Conservation (phyloP, 345 rosid genomes). For the Boechera divaricarpa region DNA sequence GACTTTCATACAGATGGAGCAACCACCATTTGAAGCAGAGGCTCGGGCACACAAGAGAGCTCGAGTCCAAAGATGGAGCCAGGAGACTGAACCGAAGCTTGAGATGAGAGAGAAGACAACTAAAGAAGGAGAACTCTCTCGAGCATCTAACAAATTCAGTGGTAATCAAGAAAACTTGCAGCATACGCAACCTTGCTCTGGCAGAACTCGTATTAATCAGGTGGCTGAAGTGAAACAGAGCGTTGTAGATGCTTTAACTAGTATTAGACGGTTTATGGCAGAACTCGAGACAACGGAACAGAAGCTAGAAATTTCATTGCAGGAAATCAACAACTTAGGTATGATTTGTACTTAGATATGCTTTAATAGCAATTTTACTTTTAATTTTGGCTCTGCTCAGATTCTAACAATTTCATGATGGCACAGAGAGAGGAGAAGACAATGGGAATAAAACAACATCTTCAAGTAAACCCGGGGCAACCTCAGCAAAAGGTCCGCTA, state of each 20-base stretch:
- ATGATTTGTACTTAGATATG: background rate
- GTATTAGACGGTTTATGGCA: background rate
- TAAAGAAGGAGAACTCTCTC: slow-evolving; percentile 21
- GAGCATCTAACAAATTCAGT: background rate
- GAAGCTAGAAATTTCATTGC: slow-evolving; percentile 17
- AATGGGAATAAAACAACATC: slow-evolving; percentile 1
- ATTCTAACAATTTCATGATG: background rate
- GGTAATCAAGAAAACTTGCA: slow-evolving; percentile 9
- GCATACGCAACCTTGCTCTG: background rate
- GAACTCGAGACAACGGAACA: slow-evolving; percentile 15
- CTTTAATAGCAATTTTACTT: background rate
- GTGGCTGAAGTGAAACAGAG: slow-evolving; percentile 11
- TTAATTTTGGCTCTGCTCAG: background rate
- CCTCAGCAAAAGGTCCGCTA: slow-evolving; percentile 72
- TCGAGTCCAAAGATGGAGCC: background rate
- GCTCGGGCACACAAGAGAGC: slow-evolving; percentile 3
- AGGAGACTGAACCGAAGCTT: slow-evolving; percentile 1
- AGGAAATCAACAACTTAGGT: slow-evolving; percentile 12
- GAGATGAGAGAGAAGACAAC: background rate
- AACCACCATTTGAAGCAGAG: slow-evolving; percentile 1
- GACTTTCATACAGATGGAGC: slow-evolving; percentile 11
- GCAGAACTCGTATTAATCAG: background rate
- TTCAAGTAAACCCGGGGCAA: slow-evolving; percentile 56
- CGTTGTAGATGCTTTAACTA: slow-evolving; percentile 1
- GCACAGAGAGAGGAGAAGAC: slow-evolving; percentile 1